These are phyloP conservation scores for Fusarium musae DNA, from an alignment of 2,329 filamentous ascomycete genomes.

Conservation along the genomic window DNA sequence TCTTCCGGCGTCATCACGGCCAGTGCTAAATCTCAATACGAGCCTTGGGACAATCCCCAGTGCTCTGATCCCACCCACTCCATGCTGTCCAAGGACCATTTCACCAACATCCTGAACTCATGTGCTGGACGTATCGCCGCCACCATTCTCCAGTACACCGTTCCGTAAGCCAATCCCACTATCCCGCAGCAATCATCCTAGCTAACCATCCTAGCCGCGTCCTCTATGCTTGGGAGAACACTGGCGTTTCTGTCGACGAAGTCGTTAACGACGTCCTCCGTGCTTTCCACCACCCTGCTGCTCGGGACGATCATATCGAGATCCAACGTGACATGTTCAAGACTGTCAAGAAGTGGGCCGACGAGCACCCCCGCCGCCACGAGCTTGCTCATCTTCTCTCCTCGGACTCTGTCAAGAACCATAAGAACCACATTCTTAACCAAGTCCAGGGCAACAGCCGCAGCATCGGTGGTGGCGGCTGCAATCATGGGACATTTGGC, in stretches of 20 bases:
- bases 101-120: constrained; percentile 81
- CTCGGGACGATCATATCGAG: constrained; percentile 79
- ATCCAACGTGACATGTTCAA: constrained; percentile 91
- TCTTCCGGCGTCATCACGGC: constrained; percentile 77
- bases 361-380: constrained; percentile 73
- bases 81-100: constrained; percentile 86
- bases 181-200: background rate
- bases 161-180: constrained; percentile 67
- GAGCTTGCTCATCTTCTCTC: constrained; percentile 80
- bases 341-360: constrained; percentile 84
- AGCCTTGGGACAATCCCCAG: constrained; percentile 80
- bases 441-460: constrained; percentile 41
- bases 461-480: constrained; percentile 45
- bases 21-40: constrained; percentile 78
- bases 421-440: constrained; percentile 78
- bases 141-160: constrained; percentile 84
- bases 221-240: constrained; percentile 93
- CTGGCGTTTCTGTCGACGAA: constrained; percentile 82
- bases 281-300: constrained; percentile 90
- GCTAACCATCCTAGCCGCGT: constrained; percentile 66
- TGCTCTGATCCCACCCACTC: constrained; percentile 86
- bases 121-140: constrained; percentile 79
- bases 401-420: constrained; percentile 83
- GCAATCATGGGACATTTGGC: constrained; percentile 58
- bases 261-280: constrained; percentile 83